Percentiles rank a stretch among this genome's conserved stretches.
Conservation (phyloP, 2,329 filamentous ascomycete species). For the Cordyceps cicadae region DNA sequence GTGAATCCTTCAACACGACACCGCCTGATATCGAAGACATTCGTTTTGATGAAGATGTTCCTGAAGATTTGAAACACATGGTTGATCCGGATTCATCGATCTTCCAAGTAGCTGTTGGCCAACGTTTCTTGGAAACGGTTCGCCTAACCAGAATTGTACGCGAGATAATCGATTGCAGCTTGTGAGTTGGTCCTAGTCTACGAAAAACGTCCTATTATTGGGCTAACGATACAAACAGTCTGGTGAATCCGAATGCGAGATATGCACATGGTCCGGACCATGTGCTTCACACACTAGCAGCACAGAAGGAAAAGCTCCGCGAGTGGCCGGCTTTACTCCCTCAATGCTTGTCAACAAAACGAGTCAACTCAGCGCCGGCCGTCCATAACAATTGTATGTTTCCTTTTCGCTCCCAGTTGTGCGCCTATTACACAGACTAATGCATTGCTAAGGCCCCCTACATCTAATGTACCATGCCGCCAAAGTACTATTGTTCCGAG, state of each 20-base stretch:
- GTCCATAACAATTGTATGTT: constrained; percentile 20
- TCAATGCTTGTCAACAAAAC: constrained; percentile 25
- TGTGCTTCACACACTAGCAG: constrained; percentile 18
- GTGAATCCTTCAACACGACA: constrained; percentile 32
- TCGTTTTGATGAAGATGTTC: constrained; percentile 34
- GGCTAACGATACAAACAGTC: constrained; percentile 16
- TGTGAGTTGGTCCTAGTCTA: constrained; percentile 18
- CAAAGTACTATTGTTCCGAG: constrained; percentile 34
- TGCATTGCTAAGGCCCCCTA: constrained; percentile 24
- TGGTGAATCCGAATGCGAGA: constrained; percentile 17
- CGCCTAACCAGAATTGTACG: constrained; percentile 25
- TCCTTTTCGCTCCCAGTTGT: background rate
- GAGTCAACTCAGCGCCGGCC: constrained; percentile 7
- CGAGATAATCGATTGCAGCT: constrained; percentile 26
- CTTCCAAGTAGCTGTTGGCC: constrained; percentile 28
- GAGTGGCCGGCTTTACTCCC: constrained; percentile 30
- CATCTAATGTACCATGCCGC: constrained; percentile 35
- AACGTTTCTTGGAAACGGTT: constrained; percentile 30
- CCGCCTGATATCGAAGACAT: constrained; percentile 33
- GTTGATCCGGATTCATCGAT: constrained; percentile 25
- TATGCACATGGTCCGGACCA: constrained; percentile 14
- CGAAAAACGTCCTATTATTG: background rate
- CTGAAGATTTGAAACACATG: constrained; percentile 24
- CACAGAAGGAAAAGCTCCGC: constrained; percentile 22
- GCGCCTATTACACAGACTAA: background rate